phyloP scores from a whole-genome alignment of 2,329 filamentous ascomycete species.

The Eutypa lata region DNA sequence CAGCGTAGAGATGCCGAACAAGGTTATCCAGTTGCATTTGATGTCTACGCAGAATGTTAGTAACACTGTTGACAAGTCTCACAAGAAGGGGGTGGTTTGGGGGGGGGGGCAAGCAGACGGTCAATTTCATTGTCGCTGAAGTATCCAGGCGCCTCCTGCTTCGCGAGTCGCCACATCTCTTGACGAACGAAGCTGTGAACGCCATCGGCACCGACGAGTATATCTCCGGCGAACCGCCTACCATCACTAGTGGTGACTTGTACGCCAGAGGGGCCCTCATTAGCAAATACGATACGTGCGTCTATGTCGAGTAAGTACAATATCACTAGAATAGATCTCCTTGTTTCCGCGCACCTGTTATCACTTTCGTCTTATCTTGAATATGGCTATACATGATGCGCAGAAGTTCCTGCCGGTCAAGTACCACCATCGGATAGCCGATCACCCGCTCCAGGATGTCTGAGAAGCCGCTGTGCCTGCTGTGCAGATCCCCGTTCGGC shows the following conservation, averaged over 20 bases:
- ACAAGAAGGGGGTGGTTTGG: no score
- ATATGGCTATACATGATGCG: slow-evolving; percentile 14
- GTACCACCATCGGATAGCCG: slow-evolving; percentile 12
- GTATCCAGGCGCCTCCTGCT: neutral
- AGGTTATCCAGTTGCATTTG: slow-evolving; percentile 1
- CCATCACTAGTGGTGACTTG: slow-evolving; percentile 5
- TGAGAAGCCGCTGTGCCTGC: slow-evolving; percentile 6
- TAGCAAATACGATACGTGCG: slow-evolving; percentile 11
- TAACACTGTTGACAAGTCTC: no score
- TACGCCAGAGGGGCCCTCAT: slow-evolving; percentile 6
- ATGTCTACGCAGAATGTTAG: neutral
- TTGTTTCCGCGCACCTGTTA: slow-evolving; percentile 15
- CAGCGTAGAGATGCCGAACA: neutral
- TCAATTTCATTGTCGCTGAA: neutral
- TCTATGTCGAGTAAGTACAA: slow-evolving; percentile 11
- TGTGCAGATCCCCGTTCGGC: slow-evolving; percentile 4
- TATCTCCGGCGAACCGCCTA: slow-evolving; percentile 4
- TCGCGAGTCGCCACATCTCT: neutral
- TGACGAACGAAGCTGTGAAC: slow-evolving; percentile 6
- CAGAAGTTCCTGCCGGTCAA: slow-evolving; percentile 20
- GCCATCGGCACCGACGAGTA: slow-evolving; percentile 16
- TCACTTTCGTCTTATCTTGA: slow-evolving; percentile 22
- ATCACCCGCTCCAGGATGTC: neutral
- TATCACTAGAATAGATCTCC: slow-evolving; percentile 11
- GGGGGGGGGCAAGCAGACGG: neutral